phyloP scores from a whole-genome alignment of 139 green algal species.

The Diplosphaera chodatii region DNA sequence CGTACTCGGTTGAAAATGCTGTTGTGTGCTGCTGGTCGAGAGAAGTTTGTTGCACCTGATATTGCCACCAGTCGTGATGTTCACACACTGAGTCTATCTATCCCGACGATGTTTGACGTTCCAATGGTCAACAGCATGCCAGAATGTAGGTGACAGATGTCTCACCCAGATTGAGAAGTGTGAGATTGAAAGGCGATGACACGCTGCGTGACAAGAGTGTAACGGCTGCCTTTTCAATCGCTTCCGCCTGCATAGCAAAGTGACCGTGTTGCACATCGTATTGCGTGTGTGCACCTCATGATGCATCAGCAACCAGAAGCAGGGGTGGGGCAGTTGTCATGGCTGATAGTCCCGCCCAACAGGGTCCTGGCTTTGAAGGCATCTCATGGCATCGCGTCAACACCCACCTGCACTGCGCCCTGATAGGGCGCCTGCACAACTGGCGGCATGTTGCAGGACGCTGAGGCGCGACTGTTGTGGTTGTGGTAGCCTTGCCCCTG shows the following conservation, averaged over 20 bases:
- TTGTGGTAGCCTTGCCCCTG: constrained; percentile 33
- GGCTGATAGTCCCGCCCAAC: too few relatives aligned
- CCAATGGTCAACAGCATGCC: constrained; percentile 69
- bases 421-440: background rate
- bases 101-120: too few relatives aligned
- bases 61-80: too few relatives aligned
- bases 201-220: constrained; percentile 22
- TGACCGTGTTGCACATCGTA: too few relatives aligned
- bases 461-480: constrained; percentile 23
- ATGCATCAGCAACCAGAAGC: too few relatives aligned
- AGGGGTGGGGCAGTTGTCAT: too few relatives aligned
- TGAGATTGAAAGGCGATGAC: constrained; percentile 51
- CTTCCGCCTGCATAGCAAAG: constrained; percentile 28
- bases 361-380: too few relatives aligned
- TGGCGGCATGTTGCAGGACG: constrained; percentile 46
- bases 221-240: constrained; percentile 24
- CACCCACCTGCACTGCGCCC: constrained; percentile 1
- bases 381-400: too few relatives aligned
- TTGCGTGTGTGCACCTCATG: too few relatives aligned
- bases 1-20: constrained; percentile 1
- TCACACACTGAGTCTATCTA: too few relatives aligned
- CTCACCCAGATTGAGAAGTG: too few relatives aligned
- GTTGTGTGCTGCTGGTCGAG: background rate
- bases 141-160: too few relatives aligned
- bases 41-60: constrained; percentile 31